These are phyloP conservation scores for Puccinia hordei DNA, from an alignment of 1,284 basidiomycete species.

Conservation along the genomic window DNA sequence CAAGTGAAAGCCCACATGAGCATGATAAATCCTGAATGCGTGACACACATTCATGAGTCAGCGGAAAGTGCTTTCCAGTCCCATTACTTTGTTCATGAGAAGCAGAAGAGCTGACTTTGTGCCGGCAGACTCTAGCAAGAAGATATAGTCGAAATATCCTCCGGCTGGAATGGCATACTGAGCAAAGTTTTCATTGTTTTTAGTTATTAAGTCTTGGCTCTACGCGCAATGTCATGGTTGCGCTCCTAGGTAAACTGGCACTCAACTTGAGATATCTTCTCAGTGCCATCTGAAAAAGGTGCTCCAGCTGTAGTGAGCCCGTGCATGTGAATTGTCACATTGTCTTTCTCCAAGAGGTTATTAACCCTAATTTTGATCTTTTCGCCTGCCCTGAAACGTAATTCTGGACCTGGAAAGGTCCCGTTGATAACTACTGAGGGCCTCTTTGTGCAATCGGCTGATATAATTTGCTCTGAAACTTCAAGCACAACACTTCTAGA, in stretches of 20 bases:
- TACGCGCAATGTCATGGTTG: constrained; percentile 53
- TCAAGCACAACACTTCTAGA: constrained; percentile 30
- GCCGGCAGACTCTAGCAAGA: constrained; percentile 22
- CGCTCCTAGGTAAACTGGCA: constrained; percentile 53
- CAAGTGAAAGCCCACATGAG: constrained; percentile 55
- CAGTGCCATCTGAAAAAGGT: constrained; percentile 56
- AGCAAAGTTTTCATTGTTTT: neutral
- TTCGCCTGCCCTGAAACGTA: constrained; percentile 55
- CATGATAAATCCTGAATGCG: constrained; percentile 53
- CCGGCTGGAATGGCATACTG: constrained; percentile 36
- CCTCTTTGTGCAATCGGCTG: constrained; percentile 32
- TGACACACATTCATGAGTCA: constrained; percentile 25
- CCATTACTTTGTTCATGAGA: neutral
- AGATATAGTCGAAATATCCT: constrained; percentile 44
- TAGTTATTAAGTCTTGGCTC: constrained; percentile 40
- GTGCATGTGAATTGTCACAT: constrained; percentile 53
- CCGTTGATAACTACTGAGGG: constrained; percentile 53
- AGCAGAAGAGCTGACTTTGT: constrained; percentile 40
- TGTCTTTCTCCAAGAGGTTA: constrained; percentile 52
- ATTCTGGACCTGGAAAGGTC: constrained; percentile 54
- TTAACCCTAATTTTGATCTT: constrained; percentile 53
- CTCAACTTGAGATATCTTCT: constrained; percentile 54
- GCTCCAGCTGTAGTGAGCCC: constrained; percentile 40
- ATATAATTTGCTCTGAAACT: constrained; percentile 13
- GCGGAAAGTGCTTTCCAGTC: neutral